phyloP scores from a whole-genome alignment of 371 early-diverging fungal species.

The Gilbertella persicaria region DNA sequence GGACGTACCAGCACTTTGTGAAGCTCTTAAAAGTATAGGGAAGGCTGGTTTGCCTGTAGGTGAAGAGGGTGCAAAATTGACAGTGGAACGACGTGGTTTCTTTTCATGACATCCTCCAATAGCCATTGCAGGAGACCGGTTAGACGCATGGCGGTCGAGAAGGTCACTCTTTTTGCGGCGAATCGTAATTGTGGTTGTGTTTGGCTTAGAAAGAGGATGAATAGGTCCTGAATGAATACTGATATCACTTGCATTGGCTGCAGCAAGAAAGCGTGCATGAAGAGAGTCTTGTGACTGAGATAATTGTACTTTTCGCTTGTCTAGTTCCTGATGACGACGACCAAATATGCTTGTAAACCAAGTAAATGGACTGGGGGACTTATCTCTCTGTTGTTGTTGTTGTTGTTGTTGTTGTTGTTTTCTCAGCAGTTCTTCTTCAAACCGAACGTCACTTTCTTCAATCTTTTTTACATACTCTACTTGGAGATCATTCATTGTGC shows the following conservation, averaged over 20 bases:
- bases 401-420: slow-evolving; percentile 23
- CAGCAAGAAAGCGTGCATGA: not conserved
- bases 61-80: not conserved
- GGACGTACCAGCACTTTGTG: slow-evolving; percentile 22
- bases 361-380: slow-evolving; percentile 13
- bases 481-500: slow-evolving; percentile 71
- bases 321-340: slow-evolving; percentile 5
- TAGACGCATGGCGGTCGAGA: slow-evolving; percentile 22
- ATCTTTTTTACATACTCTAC: slow-evolving; percentile 72
- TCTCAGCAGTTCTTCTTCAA: slow-evolving; percentile 53
- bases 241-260: slow-evolving; percentile 6
- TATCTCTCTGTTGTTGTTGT: slow-evolving; percentile 3
- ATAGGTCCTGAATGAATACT: slow-evolving; percentile 14
- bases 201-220: slow-evolving; percentile 7
- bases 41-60: too few relatives aligned
- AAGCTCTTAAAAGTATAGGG: slow-evolving; percentile 9
- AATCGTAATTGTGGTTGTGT: slow-evolving; percentile 1
- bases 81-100: slow-evolving; percentile 6
- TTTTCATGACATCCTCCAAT: slow-evolving; percentile 13
- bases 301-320: not conserved
- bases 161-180: slow-evolving; percentile 20
- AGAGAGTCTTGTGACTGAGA: slow-evolving; percentile 1
- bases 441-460: slow-evolving; percentile 49
- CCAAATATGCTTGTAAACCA: slow-evolving; percentile 38
- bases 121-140: slow-evolving; percentile 6